A percentile compares a stretch with the other conserved stretches of the same genome.
Evolutionary conservation across 495 filamentous ascomycete genomes (phyloP).

Genomic region (Cladorrhinum samala): DNA sequence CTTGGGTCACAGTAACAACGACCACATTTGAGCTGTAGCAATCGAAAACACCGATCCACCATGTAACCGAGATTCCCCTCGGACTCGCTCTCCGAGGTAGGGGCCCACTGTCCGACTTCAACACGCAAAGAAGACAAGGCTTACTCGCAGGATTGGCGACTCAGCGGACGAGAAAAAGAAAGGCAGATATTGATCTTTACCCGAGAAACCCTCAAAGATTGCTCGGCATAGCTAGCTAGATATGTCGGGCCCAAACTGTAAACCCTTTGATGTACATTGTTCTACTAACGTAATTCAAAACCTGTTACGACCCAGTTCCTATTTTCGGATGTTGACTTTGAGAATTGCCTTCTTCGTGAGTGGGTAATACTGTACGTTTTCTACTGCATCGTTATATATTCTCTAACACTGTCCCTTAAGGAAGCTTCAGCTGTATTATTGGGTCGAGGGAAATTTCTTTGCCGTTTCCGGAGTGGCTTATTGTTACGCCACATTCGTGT

Average conservation of each 20-base stretch:
- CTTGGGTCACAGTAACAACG: no score
- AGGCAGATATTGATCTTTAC: neutral
- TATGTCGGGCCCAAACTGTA: neutral
- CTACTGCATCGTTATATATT: neutral
- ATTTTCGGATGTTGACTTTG: no score
- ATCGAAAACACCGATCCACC: no score
- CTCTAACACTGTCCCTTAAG: neutral
- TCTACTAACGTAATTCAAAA: neutral
- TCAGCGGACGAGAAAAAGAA: neutral
- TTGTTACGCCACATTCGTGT: no score
- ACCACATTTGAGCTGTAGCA: no score
- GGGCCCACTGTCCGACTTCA: no score
- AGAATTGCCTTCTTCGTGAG: no score
- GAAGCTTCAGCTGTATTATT: neutral
- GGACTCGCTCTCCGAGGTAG: no score
- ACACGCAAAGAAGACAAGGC: no score
- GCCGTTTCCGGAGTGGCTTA: no score
- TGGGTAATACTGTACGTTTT: neutral
- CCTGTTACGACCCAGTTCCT: neutral
- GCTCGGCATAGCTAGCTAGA: neutral
- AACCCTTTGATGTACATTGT: neutral
- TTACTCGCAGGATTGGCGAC: neutral
- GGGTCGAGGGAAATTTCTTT: no score
- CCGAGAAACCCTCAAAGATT: neutral
- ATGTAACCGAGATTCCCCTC: no score